These are phyloP conservation scores for Stagonosporopsis chrysanthemi DNA, from an alignment of 2,329 filamentous ascomycete genomes.

Conservation along the genomic window DNA sequence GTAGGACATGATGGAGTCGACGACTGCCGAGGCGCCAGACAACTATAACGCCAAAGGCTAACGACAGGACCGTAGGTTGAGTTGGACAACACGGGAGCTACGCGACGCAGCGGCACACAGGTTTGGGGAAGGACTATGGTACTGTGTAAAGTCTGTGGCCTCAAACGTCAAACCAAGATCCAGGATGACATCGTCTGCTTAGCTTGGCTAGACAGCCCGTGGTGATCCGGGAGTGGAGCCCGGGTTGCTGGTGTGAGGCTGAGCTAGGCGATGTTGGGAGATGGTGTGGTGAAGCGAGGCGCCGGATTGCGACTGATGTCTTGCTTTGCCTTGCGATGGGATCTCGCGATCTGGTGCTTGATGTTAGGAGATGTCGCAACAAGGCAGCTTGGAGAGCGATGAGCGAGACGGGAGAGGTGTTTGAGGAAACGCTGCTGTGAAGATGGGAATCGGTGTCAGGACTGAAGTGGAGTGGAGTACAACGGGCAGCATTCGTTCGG, in stretches of 20 bases:
- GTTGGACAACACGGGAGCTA: neutral
- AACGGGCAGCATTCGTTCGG: neutral
- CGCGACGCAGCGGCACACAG: no score
- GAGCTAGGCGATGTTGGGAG: slow-evolving; percentile 13
- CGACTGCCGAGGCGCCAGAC: neutral
- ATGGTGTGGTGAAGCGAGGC: slow-evolving; percentile 8
- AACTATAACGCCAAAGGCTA: neutral
- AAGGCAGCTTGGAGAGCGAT: neutral
- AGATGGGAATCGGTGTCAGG: neutral
- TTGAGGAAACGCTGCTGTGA: neutral
- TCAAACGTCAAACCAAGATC: neutral
- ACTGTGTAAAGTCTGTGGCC: neutral
- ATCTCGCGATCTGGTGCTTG: neutral
- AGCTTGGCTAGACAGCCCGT: slow-evolving; percentile 1
- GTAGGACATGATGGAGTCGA: slow-evolving; percentile 22
- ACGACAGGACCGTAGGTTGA: neutral
- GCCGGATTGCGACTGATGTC: neutral
- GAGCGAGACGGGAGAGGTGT: neutral
- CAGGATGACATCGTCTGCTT: slow-evolving; percentile 8
- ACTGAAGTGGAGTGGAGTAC: no score
- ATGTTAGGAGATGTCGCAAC: neutral
- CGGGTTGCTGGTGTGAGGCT: slow-evolving; percentile 12
- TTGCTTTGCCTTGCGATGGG: no score
- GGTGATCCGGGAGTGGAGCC: slow-evolving; percentile 12
- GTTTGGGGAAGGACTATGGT: no score